Conservation (phyloP, 2,329 filamentous ascomycete genomes). For the Whalleya microplaca region DNA sequence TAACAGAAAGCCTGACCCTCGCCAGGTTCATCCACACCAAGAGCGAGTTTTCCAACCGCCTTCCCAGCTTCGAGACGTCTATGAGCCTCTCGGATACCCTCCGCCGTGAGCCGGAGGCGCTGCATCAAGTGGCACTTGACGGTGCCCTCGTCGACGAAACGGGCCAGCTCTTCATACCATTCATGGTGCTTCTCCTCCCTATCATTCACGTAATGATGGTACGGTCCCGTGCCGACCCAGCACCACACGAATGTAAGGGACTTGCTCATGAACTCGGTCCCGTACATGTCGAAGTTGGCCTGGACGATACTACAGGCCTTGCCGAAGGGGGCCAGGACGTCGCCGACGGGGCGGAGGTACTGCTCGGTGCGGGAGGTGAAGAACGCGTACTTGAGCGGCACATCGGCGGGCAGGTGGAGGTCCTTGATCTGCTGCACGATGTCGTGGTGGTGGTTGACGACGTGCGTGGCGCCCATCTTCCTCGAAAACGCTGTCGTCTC, state of each 20-base stretch:
- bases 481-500: slow-evolving; percentile 45
- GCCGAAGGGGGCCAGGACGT: slow-evolving; percentile 47
- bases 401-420: slow-evolving; percentile 36
- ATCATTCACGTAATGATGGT: slow-evolving; percentile 39
- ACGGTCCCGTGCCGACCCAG: slow-evolving; percentile 45
- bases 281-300: slow-evolving; percentile 47
- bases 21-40: slow-evolving; percentile 37
- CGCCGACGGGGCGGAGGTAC: slow-evolving; percentile 43
- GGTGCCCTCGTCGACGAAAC: slow-evolving; percentile 39
- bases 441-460: slow-evolving; percentile 46
- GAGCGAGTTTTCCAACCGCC: slow-evolving; percentile 42
- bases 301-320: slow-evolving; percentile 52
- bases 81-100: slow-evolving; percentile 45
- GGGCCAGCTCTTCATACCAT: slow-evolving; percentile 42
- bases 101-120: slow-evolving; percentile 39
- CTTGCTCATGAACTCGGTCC: slow-evolving; percentile 50
- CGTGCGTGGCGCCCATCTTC: slow-evolving; percentile 47
- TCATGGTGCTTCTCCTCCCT: slow-evolving; percentile 43
- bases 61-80: slow-evolving; percentile 41
- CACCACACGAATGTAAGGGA: slow-evolving; percentile 47
- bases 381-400: slow-evolving; percentile 46
- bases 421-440: slow-evolving; percentile 42
- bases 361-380: slow-evolving; percentile 46
- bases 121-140: slow-evolving; percentile 44
- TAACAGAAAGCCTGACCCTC: slow-evolving; percentile 22